phyloP scores from a whole-genome alignment of 1,284 basidiomycete genomes.

The Trichosporon asahii region DNA sequence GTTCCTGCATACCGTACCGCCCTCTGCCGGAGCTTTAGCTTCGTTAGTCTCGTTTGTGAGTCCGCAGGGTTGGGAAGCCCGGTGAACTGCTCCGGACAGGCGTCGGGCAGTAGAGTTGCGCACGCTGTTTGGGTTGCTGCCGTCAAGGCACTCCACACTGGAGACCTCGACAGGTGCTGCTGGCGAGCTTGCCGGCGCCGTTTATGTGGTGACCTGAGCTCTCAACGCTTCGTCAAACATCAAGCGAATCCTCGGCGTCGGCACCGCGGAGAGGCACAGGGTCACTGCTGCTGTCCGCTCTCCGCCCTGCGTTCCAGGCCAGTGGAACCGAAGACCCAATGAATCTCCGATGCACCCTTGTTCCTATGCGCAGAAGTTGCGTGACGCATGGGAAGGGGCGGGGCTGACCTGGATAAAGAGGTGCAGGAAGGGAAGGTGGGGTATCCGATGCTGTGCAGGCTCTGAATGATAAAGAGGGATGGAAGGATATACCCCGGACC shows the following conservation, averaged over 20 bases:
- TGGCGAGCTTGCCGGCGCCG: neutral
- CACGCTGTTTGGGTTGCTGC: too few species aligned
- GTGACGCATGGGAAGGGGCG: neutral
- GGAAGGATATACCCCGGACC: neutral
- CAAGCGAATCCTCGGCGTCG: too few species aligned
- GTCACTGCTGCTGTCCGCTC: too few species aligned
- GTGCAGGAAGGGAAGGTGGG: neutral
- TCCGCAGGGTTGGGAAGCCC: neutral
- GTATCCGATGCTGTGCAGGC: neutral
- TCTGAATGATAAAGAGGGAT: neutral
- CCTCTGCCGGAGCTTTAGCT: neutral
- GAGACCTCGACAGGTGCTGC: neutral
- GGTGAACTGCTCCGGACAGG: too few species aligned
- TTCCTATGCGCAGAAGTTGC: neutral
- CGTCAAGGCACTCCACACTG: too few species aligned
- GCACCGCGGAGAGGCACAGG: too few species aligned
- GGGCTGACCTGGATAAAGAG: neutral
- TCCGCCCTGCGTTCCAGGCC: neutral
- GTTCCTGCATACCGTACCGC: neutral
- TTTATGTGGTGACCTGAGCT: neutral
- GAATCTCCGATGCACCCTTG: neutral
- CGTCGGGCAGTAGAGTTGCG: too few species aligned
- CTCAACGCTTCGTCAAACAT: neutral
- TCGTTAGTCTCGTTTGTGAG: too few species aligned
- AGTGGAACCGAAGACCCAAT: neutral